These are phyloP conservation scores for Populus nigra DNA, from an alignment of 345 rosid species.

Conservation along the genomic window DNA sequence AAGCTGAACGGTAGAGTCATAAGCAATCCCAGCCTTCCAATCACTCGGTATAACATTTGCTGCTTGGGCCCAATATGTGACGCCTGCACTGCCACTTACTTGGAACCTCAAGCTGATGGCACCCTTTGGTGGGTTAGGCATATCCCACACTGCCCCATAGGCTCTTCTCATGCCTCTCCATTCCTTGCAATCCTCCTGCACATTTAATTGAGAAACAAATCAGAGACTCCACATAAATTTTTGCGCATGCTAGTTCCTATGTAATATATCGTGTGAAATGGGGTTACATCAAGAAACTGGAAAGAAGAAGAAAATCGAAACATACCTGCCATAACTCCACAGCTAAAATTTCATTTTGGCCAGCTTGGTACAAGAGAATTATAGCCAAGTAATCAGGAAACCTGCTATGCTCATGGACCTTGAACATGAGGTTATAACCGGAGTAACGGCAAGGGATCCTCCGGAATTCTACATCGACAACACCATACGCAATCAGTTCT, in stretches of 20 bases:
- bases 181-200: slow-evolving; percentile 56
- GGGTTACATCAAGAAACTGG: background rate
- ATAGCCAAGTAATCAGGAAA: slow-evolving; percentile 67
- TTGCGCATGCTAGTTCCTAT: background rate
- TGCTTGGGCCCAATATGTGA: slow-evolving; percentile 53
- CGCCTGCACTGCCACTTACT: slow-evolving; percentile 42
- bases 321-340: slow-evolving; percentile 66
- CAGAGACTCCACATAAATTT: background rate
- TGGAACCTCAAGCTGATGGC: slow-evolving; percentile 47
- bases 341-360: slow-evolving; percentile 54
- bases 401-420: slow-evolving; percentile 68
- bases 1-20: slow-evolving; percentile 55
- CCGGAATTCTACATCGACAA: slow-evolving; percentile 69
- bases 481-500: slow-evolving; percentile 61
- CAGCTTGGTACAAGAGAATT: slow-evolving; percentile 47
- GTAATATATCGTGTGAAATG: background rate
- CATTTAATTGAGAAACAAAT: background rate
- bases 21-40: slow-evolving; percentile 66
- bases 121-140: slow-evolving; percentile 56
- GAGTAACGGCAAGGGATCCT: slow-evolving; percentile 60
- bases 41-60: slow-evolving; percentile 47
- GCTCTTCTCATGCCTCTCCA: slow-evolving; percentile 77
- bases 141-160: slow-evolving; percentile 70
- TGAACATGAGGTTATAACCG: slow-evolving; percentile 47
- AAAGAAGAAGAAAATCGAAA: background rate